Evolutionary conservation across 495 filamentous ascomycete species (phyloP), one percentile per base, ranked within the genome.

Genomic region (Talaromyces wortmannii): DNA sequence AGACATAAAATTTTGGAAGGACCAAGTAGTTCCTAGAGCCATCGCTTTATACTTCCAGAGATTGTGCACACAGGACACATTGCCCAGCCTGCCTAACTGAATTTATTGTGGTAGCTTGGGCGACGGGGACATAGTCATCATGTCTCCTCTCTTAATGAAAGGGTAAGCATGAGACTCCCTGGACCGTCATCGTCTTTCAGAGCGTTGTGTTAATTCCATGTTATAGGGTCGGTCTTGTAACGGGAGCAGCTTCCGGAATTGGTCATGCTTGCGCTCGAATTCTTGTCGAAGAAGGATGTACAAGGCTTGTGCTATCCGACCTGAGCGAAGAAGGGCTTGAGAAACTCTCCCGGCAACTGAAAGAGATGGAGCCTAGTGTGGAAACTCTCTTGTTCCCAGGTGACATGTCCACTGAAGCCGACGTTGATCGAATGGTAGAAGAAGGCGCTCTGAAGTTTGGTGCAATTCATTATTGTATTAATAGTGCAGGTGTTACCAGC

Each of bases 381-480:
- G 44, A 45, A n/a, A 45, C 44, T 45, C 44, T 45, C 44, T 45
- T 45, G n/a, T 45, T 45, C 44, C 15, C 44, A 52, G 48, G 51
- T 44, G 56, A 58, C 45, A 48, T 58, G 15, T 48, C 56, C 29
- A 43, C 15, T 16, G 56, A 58, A 36, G 43, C 45, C 18, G 40
- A 53, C 3, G 45, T 58, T 40, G 17, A 55, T 17, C 8, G 30
- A 8, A 29, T 53, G 31, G 18, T 58, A 6, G n/a, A 31, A 11
- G 33, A 17, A 45, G 40, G 43, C 16, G 56, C 49, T 33, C 11
- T 17, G 1, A n/a, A 31, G n/a, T 58, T 58, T 31, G 52, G 52
- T 33, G 50, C 51, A 4, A 58, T 58, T 48, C 51, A 58, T 42
- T 58, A 55, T 47, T 51, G 50, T n/a, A 52, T 58, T 18, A 58